phyloP scores from a whole-genome alignment of 1,284 basidiomycete genomes.

The Microstroma glucosiphilum region DNA sequence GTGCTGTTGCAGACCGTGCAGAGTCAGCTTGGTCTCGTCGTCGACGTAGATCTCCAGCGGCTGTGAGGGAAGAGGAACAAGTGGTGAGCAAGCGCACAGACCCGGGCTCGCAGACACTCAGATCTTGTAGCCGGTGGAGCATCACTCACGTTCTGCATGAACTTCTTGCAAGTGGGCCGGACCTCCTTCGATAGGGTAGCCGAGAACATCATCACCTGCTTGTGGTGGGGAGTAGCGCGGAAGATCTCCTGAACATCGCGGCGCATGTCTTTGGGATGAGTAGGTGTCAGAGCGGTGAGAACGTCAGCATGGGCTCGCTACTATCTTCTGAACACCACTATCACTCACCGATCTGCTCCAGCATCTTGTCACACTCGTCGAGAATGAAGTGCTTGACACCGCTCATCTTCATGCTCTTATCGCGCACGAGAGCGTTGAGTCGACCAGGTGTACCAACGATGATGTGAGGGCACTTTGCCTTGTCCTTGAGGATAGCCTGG shows the following conservation, averaged over 20 bases:
- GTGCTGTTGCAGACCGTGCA: constrained; percentile 98
- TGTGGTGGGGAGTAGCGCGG: constrained; percentile 98
- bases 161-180: constrained; percentile 96
- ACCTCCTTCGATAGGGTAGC: constrained; percentile 97
- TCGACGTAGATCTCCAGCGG: constrained; percentile 99
- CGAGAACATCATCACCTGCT: constrained; percentile 99
- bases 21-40: constrained; percentile 96
- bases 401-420: constrained; percentile 45
- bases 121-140: not conserved
- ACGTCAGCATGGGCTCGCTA: not conserved
- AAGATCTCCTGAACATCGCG: constrained; percentile 99
- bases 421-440: constrained; percentile 49
- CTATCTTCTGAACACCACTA: not conserved
- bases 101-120: not conserved
- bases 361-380: constrained; percentile 99
- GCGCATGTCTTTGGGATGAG: constrained; percentile 83
- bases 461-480: constrained; percentile 96
- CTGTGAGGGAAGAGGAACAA: constrained; percentile 54
- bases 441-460: constrained; percentile 91
- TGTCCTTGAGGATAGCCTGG: constrained; percentile 87
- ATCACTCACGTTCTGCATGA: constrained; percentile 89
- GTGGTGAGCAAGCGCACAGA: not conserved
- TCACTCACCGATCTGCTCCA: constrained; percentile 99
- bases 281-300: not conserved
- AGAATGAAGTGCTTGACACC: constrained; percentile 78